Percentiles rank a stretch among this genome's conserved stretches.
Evolutionary conservation across 2,329 filamentous ascomycete genomes (phyloP).

Genomic region (Neofusicoccum sp.): DNA sequence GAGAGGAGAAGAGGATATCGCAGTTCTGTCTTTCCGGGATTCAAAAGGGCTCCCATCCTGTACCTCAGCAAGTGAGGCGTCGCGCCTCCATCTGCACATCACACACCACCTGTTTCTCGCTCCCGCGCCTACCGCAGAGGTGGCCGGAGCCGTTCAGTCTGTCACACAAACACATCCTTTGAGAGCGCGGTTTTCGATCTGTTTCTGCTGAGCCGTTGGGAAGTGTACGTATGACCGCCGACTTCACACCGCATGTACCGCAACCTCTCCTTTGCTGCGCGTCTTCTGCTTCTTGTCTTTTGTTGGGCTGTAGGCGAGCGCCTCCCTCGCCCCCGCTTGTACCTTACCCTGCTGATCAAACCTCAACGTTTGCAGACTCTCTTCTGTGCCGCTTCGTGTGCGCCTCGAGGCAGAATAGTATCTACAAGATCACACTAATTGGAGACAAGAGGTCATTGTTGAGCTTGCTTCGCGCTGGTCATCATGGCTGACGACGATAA

Average conservation of each 20-base stretch:
- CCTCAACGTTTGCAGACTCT: constrained; percentile 35
- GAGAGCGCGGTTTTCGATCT: constrained; percentile 36
- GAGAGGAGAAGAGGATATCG: constrained; percentile 18
- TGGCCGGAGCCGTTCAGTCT: constrained; percentile 14
- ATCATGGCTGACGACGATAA: constrained; percentile 64
- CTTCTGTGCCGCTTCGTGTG: constrained; percentile 38
- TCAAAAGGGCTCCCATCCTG: constrained; percentile 20
- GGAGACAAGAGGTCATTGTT: constrained; percentile 27
- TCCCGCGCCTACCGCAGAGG: constrained; percentile 18
- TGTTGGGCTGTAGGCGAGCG: not conserved
- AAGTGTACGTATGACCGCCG: constrained; percentile 24
- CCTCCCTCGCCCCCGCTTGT: constrained; percentile 1
- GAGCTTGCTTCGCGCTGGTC: not conserved
- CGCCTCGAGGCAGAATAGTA: constrained; percentile 39
- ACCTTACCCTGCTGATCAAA: constrained; percentile 37
- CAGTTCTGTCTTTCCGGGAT: constrained; percentile 22
- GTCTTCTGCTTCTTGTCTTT: constrained; percentile 24
- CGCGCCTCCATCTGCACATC: constrained; percentile 19
- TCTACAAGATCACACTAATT: constrained; percentile 34
- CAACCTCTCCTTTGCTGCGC: constrained; percentile 24
- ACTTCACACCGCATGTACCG: constrained; percentile 22
- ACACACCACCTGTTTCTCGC: constrained; percentile 19
- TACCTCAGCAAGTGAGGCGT: constrained; percentile 18
- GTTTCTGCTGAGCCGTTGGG: constrained; percentile 27
- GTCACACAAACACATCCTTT: constrained; percentile 27